Evolutionary conservation across 2,329 filamentous ascomycete species (phyloP).

Genomic region (Phaeosphaeria sp.): DNA sequence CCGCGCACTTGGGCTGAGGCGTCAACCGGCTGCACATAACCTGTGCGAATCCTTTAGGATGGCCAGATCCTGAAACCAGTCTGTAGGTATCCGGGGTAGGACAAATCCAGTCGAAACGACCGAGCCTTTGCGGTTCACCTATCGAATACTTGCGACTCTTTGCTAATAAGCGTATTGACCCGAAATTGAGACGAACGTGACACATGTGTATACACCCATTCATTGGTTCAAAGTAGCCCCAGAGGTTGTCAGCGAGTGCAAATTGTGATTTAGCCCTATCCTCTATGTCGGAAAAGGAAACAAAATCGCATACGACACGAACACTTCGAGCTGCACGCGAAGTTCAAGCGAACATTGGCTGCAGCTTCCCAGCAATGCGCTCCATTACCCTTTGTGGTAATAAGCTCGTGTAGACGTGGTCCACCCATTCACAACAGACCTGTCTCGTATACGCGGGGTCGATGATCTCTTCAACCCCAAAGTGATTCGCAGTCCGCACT

Average conservation of each 20-base stretch:
- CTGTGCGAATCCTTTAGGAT: not conserved
- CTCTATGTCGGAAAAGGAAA: not conserved
- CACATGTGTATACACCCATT: not conserved
- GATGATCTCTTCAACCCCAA: conserved; percentile 70
- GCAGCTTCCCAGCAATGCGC: conserved; percentile 46
- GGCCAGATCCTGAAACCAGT: conserved; percentile 2
- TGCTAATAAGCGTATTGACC: not conserved
- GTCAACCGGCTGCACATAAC: not conserved
- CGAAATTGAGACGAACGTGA: not conserved
- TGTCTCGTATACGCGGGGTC: conserved; percentile 65
- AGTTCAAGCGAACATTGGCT: conserved; percentile 38
- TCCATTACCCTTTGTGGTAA: conserved; percentile 58
- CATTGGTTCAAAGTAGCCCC: not conserved
- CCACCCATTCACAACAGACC: conserved; percentile 63
- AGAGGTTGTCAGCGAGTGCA: not conserved
- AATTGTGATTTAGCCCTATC: not conserved
- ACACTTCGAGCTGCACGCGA: not conserved
- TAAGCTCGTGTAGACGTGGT: conserved; percentile 62
- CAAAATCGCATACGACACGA: not conserved
- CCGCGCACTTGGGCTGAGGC: not conserved
- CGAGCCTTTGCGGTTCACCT: not conserved
- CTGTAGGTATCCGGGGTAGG: not conserved
- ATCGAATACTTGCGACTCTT: not conserved
- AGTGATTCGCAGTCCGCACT: conserved; percentile 67
- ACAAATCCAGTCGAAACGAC: not conserved